Evolutionary conservation across 2,329 filamentous ascomycete species (phyloP), one percentile per base, ranked within the genome.

Genomic region (Aspergillus oerlinghausenensis): DNA sequence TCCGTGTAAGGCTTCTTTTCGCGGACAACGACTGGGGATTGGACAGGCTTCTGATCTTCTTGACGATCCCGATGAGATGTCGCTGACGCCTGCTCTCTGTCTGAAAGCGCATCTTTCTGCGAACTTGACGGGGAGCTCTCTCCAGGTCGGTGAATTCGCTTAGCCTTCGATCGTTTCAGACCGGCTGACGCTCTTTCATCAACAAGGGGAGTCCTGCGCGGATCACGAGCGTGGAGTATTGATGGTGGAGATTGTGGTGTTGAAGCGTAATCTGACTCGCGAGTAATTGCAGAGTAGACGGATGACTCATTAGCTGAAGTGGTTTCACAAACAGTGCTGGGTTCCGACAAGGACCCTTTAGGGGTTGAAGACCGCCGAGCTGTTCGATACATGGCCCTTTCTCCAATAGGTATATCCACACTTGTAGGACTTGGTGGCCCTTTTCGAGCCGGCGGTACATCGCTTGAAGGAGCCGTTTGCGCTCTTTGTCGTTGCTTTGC

Each of bases 351-450:
- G 17, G 66, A 63, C 28, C 68, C 68, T 45, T 67, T 67, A 17
- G 63, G 63, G 21, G 62, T 65, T 54, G 60, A 57, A 42, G 70
- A 72, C 49, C 69, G 69, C 54, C 68, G 67, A 75, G 78, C 81
- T 56, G 73, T 72, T 57, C 76, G 78, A 4, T 80, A 78, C 14
- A 72, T 70, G n/a, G 75, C 68, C 52, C 77, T 79, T 69, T 85
- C 85, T 25, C 85, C 84, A 62, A 87, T 84, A 8, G 85, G 85
- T 40, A 87, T 76, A 55, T 86, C 82, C 56, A 86, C 75, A 60
- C 84, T 80, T 56, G 76, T 79, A 4, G 81, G 76, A 59, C 77
- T 81, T 26, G 79, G 76, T 38, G 74, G 77, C 45, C 72, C 66
- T 57, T 73, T 77, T 58, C 76, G 60, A 53, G 63, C 53, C 6